Evolutionary conservation across 768 basidiomycete species (phyloP), one percentile per base, ranked within the genome.

Genomic region (Pleurotus tuber-regium): DNA sequence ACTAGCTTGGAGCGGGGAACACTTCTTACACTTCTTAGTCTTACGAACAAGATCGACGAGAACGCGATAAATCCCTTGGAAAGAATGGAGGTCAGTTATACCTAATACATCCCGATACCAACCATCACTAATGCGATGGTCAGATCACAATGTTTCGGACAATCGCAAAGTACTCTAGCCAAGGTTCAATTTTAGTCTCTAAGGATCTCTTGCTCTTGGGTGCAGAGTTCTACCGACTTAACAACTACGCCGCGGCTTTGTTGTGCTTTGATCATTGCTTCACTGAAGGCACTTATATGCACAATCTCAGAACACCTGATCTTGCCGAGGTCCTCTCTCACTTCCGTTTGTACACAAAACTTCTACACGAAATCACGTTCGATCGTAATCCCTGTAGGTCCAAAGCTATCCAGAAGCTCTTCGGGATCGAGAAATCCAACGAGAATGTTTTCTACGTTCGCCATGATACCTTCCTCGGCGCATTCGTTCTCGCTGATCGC

Each of bases 261-360:
- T 63, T 80, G 4, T 76, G 75, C 46, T 57, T 79, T 9, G 73
- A 80, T 53, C 70, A 73, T 50, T 58, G 64, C 36, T 79, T 76
- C 55, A 48, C 55, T 8, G 49, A 51, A 8, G 56, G 64, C 4
- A 65, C 67, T 5, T 46, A 43, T 2, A 59, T 73, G 14, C 53
- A 31, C 8, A 30, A 57, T 8, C 52, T 63, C 18, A 58, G 52
- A 0, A 59, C 66, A 2, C 30, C 51, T 9, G 62, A 64, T n/a
- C 55, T 76, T 4, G 57, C 64, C 7, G 23, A 53, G 1, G 58
- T 62, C n/a, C 62, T 80, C 2, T 33, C 56, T 4, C 50, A 58
- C 4, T 80, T 78, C 54, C 54, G 59, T 4, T 19, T 43, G 1
- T 80, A 78, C 55, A 61, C 61, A 16, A 56, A 58, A 14, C 58